Evolutionary conservation across 768 basidiomycete species (phyloP), one percentile per base, ranked within the genome.

Genomic region (Psilocybe sp.): DNA sequence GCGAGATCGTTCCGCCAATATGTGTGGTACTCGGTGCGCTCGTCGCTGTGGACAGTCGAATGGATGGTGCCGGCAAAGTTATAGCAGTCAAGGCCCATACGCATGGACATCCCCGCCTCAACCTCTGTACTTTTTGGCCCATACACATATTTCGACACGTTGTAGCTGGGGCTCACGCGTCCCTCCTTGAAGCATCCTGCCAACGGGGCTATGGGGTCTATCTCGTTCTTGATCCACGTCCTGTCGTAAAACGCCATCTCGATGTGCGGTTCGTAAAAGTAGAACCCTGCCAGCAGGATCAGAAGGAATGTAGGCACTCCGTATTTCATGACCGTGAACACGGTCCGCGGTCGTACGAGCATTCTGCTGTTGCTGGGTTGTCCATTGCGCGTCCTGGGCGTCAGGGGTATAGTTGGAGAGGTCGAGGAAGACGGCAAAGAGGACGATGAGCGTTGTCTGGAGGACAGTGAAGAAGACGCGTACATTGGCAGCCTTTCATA

Each of bases 1-100:
- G 84, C 84, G 36, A 98, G 81, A 70, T 98, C 95, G 49, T 80
- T 81, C 12, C 96, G 78, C 96, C 96, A 98, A 66, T 98, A 98
- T 1, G 92, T 87, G 67, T 98, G 96, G 63, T 83, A 96, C 46
- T 83, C 80, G 11, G 80, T 78, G 15, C 81, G 79, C 15, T 75
- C 70, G 12, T 77, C 75, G 14, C 33, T 38, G 12, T 33, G 13
- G 41, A 43, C 53, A 51, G 52, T n/a, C 49, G 52, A 5, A 45
- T 47, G 37, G 18, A 98, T 80, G 13, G 92, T 93, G 12, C 86
- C 85, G 3, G 94, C 89, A 66, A 94, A 95, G 63, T 92, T 84
- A 63, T 95, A 98, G 69, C 96, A 98, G 64, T 93, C 89, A 74
- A 91, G 74, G 34, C 89, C 89, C 54, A 89, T 74, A 46, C 80